These are phyloP conservation scores for Solanum rostratum DNA, from an alignment of 257 asterid genomes.

Conservation along the genomic window DNA sequence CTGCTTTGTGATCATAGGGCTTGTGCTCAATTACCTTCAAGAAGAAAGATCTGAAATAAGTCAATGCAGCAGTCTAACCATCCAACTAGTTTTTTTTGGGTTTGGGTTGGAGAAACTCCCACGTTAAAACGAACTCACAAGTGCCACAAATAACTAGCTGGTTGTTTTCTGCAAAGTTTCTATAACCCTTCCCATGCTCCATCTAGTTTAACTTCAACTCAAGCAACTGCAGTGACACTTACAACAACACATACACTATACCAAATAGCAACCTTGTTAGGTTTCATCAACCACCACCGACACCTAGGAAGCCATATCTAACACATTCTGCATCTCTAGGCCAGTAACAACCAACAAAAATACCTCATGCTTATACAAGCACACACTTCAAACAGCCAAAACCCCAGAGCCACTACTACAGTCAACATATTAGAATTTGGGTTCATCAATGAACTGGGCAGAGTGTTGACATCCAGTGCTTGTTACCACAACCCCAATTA, in stretches of 20 bases:
- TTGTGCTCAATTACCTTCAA: slow-evolving; percentile 89
- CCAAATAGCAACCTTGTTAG: background rate
- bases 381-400: background rate
- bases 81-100: background rate
- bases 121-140: background rate
- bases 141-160: background rate
- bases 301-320: background rate
- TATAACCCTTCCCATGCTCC: background rate
- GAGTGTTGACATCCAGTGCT: background rate
- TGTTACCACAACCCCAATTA: background rate
- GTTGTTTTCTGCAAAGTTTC: background rate
- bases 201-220: background rate
- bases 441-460: background rate
- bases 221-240: background rate
- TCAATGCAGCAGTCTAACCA: background rate
- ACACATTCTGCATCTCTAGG: background rate
- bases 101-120: background rate
- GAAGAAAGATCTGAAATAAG: slow-evolving; percentile 15
- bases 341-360: background rate
- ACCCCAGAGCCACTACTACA: background rate
- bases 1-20: slow-evolving; percentile 94
- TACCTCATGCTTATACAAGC: background rate
- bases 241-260: background rate
- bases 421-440: background rate
- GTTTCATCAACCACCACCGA: background rate